A percentile compares a stretch with the other conserved stretches of the same genome.
phyloP scores from a whole-genome alignment of 2,329 filamentous ascomycete species.

The Pseudonectria buxi region DNA sequence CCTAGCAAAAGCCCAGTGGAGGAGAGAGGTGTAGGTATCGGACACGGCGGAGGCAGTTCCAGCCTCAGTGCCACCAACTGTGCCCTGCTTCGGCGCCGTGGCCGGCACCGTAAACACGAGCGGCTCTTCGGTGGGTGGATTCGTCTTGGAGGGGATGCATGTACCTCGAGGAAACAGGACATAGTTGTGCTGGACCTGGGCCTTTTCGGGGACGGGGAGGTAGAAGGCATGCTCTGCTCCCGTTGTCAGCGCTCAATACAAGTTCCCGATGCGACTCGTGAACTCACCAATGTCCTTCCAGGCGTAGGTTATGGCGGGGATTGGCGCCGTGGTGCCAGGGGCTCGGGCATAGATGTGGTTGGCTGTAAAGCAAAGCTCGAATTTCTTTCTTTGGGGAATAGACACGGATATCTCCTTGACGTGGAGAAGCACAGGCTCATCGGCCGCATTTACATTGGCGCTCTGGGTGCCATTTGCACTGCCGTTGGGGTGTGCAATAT shows the following conservation, averaged over 20 bases:
- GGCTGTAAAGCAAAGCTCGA: conserved; percentile 55
- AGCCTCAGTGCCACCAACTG: conserved; percentile 45
- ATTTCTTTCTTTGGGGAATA: conserved; percentile 62
- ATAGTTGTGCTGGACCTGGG: conserved; percentile 60
- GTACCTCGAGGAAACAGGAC: conserved; percentile 53
- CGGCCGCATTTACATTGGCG: conserved; percentile 31
- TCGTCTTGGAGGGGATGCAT: conserved; percentile 44
- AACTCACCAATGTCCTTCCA: conserved; percentile 56
- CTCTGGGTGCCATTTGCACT: conserved; percentile 13
- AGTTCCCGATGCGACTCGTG: neutral
- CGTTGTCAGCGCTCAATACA: conserved; percentile 7
- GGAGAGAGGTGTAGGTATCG: conserved; percentile 51
- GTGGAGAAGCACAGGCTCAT: conserved; percentile 49
- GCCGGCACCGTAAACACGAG: conserved; percentile 58
- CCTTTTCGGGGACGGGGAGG: conserved; percentile 58
- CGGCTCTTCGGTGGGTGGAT: conserved; percentile 43
- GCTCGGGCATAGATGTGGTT: conserved; percentile 52
- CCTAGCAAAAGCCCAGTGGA: conserved; percentile 53
- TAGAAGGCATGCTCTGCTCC: conserved; percentile 53
- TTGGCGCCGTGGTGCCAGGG: conserved; percentile 44
- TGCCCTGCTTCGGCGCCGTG: conserved; percentile 53
- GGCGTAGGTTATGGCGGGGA: conserved; percentile 48
- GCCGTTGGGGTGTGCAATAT: conserved; percentile 29
- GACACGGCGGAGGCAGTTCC: conserved; percentile 45
- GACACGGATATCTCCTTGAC: conserved; percentile 63